Conservation (phyloP, 306 rosid genomes). For the Trifolium pratense region DNA sequence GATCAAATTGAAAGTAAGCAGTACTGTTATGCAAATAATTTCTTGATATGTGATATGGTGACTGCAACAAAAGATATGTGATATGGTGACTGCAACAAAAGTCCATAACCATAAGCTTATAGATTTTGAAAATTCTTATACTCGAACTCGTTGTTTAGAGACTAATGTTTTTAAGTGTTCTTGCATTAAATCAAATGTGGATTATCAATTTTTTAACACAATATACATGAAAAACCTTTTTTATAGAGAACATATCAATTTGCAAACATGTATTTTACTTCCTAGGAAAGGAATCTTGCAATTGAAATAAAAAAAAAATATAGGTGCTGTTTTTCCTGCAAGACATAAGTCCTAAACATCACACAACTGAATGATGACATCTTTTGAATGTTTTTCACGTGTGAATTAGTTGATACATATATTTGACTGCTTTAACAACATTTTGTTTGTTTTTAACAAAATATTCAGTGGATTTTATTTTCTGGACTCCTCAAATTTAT, state of each 20-base stretch:
- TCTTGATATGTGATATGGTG: no score
- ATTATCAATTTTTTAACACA: background rate
- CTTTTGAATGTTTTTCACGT: constrained; percentile 2
- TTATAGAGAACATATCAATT: background rate
- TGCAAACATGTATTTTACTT: no score
- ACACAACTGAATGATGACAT: constrained; percentile 3
- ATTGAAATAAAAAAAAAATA: no score
- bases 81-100: no score
- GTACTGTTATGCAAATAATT: no score
- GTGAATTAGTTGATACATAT: background rate
- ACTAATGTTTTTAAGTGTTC: background rate
- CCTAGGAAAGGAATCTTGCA: no score
- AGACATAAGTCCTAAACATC: constrained; percentile 1
- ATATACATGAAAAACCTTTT: background rate
- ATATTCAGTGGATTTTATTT: constrained; percentile 26
- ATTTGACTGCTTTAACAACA: background rate
- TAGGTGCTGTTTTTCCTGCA: constrained; percentile 23
- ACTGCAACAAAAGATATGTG: no score
- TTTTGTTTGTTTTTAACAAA: background rate
- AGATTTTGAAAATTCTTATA: no score
- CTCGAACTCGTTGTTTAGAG: no score
- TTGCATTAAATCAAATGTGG: background rate
- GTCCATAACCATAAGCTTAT: no score
- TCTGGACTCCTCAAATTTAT: constrained; percentile 19
- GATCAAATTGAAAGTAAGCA: background rate